Percentiles rank a stretch among this genome's conserved stretches.
These are phyloP conservation scores for Spirogloea muscicola DNA, from an alignment of 139 green algal genomes.

Conservation along the genomic window DNA sequence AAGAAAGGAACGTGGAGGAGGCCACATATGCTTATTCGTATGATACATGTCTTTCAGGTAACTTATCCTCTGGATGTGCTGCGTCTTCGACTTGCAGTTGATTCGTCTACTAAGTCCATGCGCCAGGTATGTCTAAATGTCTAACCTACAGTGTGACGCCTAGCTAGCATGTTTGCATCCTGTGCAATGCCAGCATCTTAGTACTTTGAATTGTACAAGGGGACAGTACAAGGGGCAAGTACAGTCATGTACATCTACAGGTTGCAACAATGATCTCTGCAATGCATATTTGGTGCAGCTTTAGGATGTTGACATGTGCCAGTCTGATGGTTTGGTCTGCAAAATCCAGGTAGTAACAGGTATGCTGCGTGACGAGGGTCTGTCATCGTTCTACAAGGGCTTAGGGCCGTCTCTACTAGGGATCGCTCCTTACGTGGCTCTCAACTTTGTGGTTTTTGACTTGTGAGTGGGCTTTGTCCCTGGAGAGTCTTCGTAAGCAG, in stretches of 20 bases:
- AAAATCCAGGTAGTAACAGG: not conserved
- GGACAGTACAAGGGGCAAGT: not conserved
- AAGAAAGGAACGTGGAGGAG: not conserved
- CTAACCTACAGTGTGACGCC: not conserved
- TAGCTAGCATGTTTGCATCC: not conserved
- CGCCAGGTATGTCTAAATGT: not conserved
- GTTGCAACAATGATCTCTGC: not conserved
- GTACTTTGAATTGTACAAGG: too few relatives aligned
- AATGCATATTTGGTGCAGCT: not conserved
- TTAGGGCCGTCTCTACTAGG: slow-evolving; percentile 80
- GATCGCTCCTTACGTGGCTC: slow-evolving; percentile 86
- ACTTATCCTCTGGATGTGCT: slow-evolving; percentile 6
- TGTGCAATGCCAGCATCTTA: not conserved
- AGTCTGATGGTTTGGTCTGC: slow-evolving; percentile 30
- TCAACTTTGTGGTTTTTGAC: slow-evolving; percentile 93
- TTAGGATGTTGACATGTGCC: slow-evolving; percentile 49
- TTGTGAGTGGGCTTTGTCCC: slow-evolving; percentile 11
- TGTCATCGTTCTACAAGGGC: slow-evolving; percentile 79
- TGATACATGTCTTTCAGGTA: not conserved
- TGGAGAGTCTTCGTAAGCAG: not conserved
- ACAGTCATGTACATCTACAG: not conserved
- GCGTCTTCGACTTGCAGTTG: not conserved
- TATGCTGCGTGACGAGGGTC: slow-evolving; percentile 60
- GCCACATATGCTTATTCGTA: not conserved
- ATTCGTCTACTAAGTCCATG: slow-evolving; percentile 2